Evolutionary conservation across 2,329 filamentous ascomycete species (phyloP), one percentile per base, ranked within the genome.

Genomic region (Podosphaera aphanis): DNA sequence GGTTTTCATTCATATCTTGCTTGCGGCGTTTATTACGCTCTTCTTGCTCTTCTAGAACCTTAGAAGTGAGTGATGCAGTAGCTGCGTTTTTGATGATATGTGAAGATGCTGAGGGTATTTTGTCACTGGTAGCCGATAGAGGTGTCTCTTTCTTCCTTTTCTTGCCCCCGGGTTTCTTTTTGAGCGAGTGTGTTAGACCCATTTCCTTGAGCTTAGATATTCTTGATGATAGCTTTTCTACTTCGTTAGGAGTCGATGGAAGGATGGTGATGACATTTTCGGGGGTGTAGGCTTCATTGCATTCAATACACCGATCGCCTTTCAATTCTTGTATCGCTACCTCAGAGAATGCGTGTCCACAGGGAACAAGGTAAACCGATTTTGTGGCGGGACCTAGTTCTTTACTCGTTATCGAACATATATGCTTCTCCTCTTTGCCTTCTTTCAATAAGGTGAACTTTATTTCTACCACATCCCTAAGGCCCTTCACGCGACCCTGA

Each of bases 301-400:
- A 98, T 63, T 88, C 71, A 0, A 74, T 71, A 47, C 75, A 79
- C 0, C 60, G 57, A 23, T 68, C 66, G 51, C 81, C 78, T 20
- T 68, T 67, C n/a, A 92, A 74, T 61, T 90, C 82, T 53, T 78
- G 81, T 52, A 95, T 77, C 6, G 85, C 84, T 45, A 77, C 75
- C 49, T 92, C 85, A 0, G 83, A 79, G 62, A 95, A 95, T 0
- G 83, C 86, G 65, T 98, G 92, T 0, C 90, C 92, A 56, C 90
- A 98, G 0, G 90, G 90, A 3, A 95, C 83, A 2, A 98, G 57
- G 56, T 95, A 98, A 1, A 93, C 83, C 0, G 84, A 71, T 61
- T 79, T 88, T 15, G 79, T 77, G 4, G 69, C 69, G 0, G 85
- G 77, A 0, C 90, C 90, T 20, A 98, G 64, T 59, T 81, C 77